Evolutionary conservation across 495 filamentous ascomycete species (phyloP), one percentile per base, ranked within the genome.

Genomic region (Talaromyces nanjingensis): DNA sequence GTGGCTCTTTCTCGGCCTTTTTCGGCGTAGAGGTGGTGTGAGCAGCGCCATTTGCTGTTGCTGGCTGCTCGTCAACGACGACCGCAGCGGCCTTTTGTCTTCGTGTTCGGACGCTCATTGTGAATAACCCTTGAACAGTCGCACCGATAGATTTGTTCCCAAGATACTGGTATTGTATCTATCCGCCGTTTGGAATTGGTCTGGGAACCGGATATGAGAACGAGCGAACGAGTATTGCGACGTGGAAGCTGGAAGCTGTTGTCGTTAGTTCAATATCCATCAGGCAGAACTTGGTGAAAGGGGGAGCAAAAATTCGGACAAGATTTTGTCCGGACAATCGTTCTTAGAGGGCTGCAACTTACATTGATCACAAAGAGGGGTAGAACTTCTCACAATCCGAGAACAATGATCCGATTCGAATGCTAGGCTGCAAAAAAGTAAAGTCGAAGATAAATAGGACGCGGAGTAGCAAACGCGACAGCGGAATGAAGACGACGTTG

Each of bases 21-120:
- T 66, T 68, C 62, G 64, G 68, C 16, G 71, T 70, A 22, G 76
- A 70, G 27, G 67, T 71, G 16, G 65, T 63, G 49, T 64, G 68
- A 9, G 68, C 64, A 63, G 74, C 72, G 65, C 77, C 79, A 39
- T 72, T 67, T 34, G 62, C 61, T 20, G 68, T 68, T 27, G 27
- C 66, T 54, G 78, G 75, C 29, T 70, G 75, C 31, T 77, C 77
- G 27, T 76, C 74, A 3, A 70, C 70, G 52, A 70, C 64, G 7
- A 64, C 71, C 63, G 75, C 68, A 29, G 74, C 72, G 45, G 77
- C 77, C 62, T 79, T 78, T 69, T 79, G 78, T 67, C 72, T 73
- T 67, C 77, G 71, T 60, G 77, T 79, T 64, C 75, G 68, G 34
- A 75, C 71, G 62, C 70, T 76, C 78, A 81, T 81, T 61, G 67